Evolutionary conservation across 2,329 filamentous ascomycete species (phyloP), one percentile per base, ranked within the genome.

Genomic region (Monascus ruber): DNA sequence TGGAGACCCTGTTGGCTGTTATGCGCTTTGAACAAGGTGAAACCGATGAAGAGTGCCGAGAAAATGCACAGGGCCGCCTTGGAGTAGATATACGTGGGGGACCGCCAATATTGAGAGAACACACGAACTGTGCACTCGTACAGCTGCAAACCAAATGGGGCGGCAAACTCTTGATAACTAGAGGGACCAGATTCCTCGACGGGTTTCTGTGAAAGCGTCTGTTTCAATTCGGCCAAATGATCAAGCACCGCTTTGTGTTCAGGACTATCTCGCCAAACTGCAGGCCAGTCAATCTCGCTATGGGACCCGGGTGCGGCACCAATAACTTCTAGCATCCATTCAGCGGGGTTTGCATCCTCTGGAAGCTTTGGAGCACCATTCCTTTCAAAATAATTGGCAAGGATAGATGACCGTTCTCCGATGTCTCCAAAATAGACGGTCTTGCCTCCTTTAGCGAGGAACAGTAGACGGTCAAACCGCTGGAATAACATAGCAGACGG

Each of bases 401-500:
- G 58, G 0, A 64, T 75, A 3, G 62, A 61, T 0, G 77, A 79
- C 46, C 78, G 71, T 0, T 71, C 50, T 0, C 80, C 80, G 32
- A 83, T 76, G 2, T 81, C 68, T 5, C 79, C 80, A 55, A 83
- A 83, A 51, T 84, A 84, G 1, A 83, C 77, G 0, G 77, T 82
- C 52, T 70, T 76, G 1, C 79, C 80, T 31, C 79, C 79, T 40
- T 66, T 71, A 6, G 77, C 76, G 3, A 83, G 68, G 58, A 83
- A 78, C 0, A 82, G 62, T 2, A 82, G 62, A 1, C 72, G 71
- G 44, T 82, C 79, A 38, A 82, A 95, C 42, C 85, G 82, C 59
- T 94, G 85, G 70, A 95, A 94, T 38, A 95, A 73, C 74, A 94
- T 87, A 28, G 88, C 87, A 9, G 85, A 93, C n/a, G 89, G 89